Base-by-base conservation (phyloP, 768 basidiomycete species). In the Pleurotus platypus region DNA sequence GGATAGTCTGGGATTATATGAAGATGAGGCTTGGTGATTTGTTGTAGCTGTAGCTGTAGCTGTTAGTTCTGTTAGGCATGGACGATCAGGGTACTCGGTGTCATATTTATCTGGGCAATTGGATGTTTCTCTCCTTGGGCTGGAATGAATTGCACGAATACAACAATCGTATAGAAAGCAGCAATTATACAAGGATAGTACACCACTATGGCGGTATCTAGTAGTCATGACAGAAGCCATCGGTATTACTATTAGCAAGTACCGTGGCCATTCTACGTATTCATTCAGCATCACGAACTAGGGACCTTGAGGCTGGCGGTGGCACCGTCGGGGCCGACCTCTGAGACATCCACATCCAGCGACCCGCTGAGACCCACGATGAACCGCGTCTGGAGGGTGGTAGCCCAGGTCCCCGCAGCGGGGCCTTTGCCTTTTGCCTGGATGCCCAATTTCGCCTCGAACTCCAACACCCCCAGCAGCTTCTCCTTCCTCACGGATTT, bases 401-500 rank as follows among this genome's bases (percentile, higher is more conserved):
- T 81, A 35, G 70, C 73, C 74, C 75, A 76, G 60, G 77, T 76
- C 1, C 80, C 79, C n/a, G 67, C 73, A 60, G 72, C 66, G 58
- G 67, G 69, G 12, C 68, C 59, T 58, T 75, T 75, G 2, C 74
- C 74, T 48, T 75, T 76, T 0, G 66, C 69, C 57, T 75, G 62
- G 38, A 77, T 71, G 3, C 73, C 79, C 18, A 75, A 66, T 58
- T 71, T 68, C n/a, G 79, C 74, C 5, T 76, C 69, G 9, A 73
- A 64, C 42, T 77, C 70, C 35, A 78, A 57, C 12, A 71, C 73
- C 18, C 78, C 78, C 16, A 92, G 63, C 53, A 79, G 70, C 0
- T 65, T 69, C 58, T 82, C 79, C 70, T 89, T 89, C 51, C 72
- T 75, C 42, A 85, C 62, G 8, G 75, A 80, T 66, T 81, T 81